Evolutionary conservation across 805 yeast species (phyloP).

Genomic region (Cyberlindnera galapagoensis): DNA sequence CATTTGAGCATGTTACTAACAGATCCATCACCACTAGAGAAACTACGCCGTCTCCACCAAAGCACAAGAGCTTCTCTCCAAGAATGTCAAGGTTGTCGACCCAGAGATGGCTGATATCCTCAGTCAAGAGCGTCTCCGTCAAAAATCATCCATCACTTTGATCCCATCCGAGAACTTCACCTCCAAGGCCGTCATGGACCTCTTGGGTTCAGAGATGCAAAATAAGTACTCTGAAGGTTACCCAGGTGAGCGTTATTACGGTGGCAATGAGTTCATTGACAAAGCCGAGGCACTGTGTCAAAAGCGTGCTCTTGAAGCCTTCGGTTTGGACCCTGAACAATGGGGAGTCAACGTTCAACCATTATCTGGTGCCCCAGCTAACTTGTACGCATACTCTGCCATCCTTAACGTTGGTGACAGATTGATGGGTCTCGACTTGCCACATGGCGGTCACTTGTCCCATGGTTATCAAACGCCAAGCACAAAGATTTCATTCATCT

Average conservation of each 20-base stretch:
- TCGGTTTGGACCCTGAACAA: conserved; percentile 61
- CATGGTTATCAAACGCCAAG: conserved; percentile 94
- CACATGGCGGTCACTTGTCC: conserved; percentile 97
- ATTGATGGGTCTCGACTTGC: conserved; percentile 94
- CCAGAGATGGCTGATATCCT: conserved; percentile 82
- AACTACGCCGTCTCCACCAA: conserved; percentile 16
- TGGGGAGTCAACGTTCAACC: conserved; percentile 99
- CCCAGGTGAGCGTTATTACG: conserved; percentile 97
- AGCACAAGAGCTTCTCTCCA: conserved; percentile 16
- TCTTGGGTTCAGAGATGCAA: conserved; percentile 93
- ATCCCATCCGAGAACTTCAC: conserved; percentile 97
- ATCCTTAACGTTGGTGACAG: conserved; percentile 85
- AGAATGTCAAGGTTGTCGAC: conserved; percentile 47
- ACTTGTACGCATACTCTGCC: conserved; percentile 87
- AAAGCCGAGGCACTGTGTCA: conserved; percentile 86
- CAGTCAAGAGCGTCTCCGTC: conserved; percentile 73
- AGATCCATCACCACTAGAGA: conserved; percentile 7
- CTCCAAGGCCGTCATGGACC: conserved; percentile 89
- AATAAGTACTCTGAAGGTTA: conserved; percentile 98
- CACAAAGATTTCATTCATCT: conserved; percentile 84
- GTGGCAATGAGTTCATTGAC: conserved; percentile 95
- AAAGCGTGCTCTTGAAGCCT: conserved; percentile 83
- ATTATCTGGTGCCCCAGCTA: conserved; percentile 95
- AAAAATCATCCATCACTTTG: conserved; percentile 83
- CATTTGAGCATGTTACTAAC: background rate